These are phyloP conservation scores for Cyclospora cayetanensis DNA, from an alignment of 169 alveolate genomes.

Conservation along the genomic window DNA sequence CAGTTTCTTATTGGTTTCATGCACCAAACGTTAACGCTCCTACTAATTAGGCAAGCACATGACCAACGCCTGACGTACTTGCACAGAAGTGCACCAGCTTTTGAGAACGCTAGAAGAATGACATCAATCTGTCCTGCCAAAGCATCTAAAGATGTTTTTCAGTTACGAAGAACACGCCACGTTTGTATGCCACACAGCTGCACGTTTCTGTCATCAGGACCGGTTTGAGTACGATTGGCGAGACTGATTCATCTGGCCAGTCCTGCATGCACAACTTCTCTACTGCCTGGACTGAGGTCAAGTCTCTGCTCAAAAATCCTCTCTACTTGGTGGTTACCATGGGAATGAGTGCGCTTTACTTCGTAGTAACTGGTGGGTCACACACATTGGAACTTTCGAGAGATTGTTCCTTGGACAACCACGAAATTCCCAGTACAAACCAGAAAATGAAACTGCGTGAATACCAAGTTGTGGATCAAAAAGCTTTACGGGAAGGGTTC, in stretches of 20 bases:
- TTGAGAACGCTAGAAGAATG: too few species aligned
- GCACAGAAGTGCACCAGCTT: too few species aligned
- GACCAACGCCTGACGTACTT: too few species aligned
- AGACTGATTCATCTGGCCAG: neutral
- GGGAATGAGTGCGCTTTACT: slow-evolving; percentile 84
- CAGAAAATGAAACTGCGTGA: neutral
- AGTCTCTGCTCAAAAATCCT: slow-evolving; percentile 76
- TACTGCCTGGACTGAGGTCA: slow-evolving; percentile 72
- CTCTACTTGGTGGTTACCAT: slow-evolving; percentile 79
- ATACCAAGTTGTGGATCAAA: too few species aligned
- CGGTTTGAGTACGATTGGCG: neutral
- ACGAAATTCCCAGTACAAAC: neutral
- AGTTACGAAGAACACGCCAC: too few species aligned
- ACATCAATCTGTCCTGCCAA: too few species aligned
- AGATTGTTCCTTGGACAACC: neutral
- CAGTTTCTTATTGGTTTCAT: too few species aligned
- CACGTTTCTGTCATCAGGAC: neutral
- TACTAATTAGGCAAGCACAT: too few species aligned
- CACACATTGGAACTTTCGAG: neutral
- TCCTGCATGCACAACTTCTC: slow-evolving; percentile 35
- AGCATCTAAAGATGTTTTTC: too few species aligned
- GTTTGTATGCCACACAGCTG: too few species aligned
- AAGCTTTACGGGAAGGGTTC: neutral
- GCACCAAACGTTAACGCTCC: too few species aligned
- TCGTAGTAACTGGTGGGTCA: slow-evolving; percentile 76